phyloP scores from a whole-genome alignment of 345 rosid species.

The Euphorbia lathyris region DNA sequence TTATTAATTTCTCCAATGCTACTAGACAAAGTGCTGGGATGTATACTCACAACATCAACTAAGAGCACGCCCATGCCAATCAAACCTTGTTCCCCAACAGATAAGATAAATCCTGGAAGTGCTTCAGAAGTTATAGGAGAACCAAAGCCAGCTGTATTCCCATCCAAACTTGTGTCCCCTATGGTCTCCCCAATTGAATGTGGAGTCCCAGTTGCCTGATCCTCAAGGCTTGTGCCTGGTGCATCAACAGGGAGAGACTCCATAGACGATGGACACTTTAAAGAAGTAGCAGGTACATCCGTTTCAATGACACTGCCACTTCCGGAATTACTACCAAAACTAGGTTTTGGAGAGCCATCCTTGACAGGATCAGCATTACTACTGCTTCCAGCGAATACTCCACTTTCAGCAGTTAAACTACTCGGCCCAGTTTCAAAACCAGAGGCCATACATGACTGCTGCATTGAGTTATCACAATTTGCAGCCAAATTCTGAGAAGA shows the following conservation, averaged over 20 bases:
- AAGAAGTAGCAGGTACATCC: neutral
- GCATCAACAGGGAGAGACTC: conserved; percentile 4
- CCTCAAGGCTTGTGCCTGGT: neutral
- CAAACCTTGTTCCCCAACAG: conserved; percentile 5
- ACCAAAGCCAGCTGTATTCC: neutral
- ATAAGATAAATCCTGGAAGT: conserved; percentile 7
- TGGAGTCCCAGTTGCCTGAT: neutral
- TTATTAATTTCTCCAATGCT: conserved; percentile 17
- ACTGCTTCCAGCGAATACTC: conserved; percentile 7
- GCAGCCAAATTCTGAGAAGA: neutral
- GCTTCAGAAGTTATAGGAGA: conserved; percentile 4
- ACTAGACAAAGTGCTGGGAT: conserved; percentile 16
- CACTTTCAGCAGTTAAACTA: conserved; percentile 7
- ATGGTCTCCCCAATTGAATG: neutral
- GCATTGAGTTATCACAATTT: conserved; percentile 1
- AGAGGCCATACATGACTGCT: conserved; percentile 2
- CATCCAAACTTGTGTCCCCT: neutral
- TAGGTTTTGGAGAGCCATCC: neutral
- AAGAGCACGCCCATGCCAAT: conserved; percentile 19
- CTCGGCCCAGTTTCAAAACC: neutral
- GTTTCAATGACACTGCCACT: neutral
- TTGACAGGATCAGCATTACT: neutral
- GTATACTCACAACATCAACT: conserved; percentile 25
- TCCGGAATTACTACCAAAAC: neutral
- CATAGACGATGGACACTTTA: neutral